These are phyloP conservation scores for Lyophyllum atratum DNA, from an alignment of 768 basidiomycete genomes.

Conservation along the genomic window DNA sequence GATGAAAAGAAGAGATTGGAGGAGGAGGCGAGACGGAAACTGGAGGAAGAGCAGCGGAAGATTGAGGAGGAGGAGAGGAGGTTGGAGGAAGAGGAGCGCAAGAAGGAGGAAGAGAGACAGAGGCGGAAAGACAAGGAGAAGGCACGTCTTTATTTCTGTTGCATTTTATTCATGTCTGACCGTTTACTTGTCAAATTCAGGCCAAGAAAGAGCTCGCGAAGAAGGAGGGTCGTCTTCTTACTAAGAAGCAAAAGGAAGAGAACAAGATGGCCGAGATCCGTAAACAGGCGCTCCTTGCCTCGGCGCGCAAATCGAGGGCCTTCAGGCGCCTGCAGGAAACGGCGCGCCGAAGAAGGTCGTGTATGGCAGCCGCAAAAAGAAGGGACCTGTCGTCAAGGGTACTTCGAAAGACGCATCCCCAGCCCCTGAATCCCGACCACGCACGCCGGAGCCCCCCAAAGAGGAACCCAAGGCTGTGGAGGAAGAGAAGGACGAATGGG, in stretches of 20 bases:
- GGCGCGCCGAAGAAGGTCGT: slow-evolving; percentile 70
- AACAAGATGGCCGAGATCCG: slow-evolving; percentile 88
- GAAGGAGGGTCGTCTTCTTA: slow-evolving; percentile 92
- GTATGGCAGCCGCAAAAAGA: slow-evolving; percentile 86
- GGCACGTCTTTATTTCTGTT: slow-evolving; percentile 37
- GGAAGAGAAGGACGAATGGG: slow-evolving; percentile 44
- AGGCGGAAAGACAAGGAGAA: slow-evolving; percentile 89
- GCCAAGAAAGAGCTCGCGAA: slow-evolving; percentile 86
- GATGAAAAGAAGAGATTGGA: slow-evolving; percentile 88
- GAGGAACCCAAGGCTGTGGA: slow-evolving; percentile 25
- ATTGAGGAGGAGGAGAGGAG: slow-evolving; percentile 89
- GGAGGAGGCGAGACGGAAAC: slow-evolving; percentile 72
- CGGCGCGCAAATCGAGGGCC: slow-evolving; percentile 90
- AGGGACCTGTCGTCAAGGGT: slow-evolving; percentile 49
- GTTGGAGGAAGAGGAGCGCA: slow-evolving; percentile 74
- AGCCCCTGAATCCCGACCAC: slow-evolving; percentile 54
- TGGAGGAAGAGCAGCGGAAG: slow-evolving; percentile 77
- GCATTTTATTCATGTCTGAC: slow-evolving; percentile 2
- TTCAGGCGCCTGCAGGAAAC: slow-evolving; percentile 58
- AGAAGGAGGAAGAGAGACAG: slow-evolving; percentile 82
- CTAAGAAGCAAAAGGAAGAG: slow-evolving; percentile 98
- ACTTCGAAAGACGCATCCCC: slow-evolving; percentile 54
- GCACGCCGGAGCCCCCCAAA: slow-evolving; percentile 41
- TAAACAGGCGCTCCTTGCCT: slow-evolving; percentile 86
- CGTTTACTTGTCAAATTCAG: slow-evolving; percentile 40